Conservation (phyloP, 257 asterid genomes). For the Osmanthus fragrans region DNA sequence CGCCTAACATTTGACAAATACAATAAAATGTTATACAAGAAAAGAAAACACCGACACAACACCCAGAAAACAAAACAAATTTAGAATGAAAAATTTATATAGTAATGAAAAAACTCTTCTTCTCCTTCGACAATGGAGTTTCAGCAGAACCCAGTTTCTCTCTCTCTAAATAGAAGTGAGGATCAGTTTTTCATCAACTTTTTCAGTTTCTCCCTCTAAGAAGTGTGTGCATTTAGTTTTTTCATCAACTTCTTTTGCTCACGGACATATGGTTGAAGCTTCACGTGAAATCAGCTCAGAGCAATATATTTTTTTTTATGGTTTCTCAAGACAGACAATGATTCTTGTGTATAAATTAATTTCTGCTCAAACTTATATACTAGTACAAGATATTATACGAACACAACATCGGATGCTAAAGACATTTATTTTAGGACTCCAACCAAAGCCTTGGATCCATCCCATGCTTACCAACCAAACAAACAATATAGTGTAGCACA, state of each 20-base stretch:
- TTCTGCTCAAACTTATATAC: constrained; percentile 12
- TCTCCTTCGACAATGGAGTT: constrained; percentile 19
- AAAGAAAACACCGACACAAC: constrained; percentile 11
- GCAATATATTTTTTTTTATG: neutral
- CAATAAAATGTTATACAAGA: constrained; percentile 18
- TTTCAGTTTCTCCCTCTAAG: constrained; percentile 23
- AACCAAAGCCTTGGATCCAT: neutral
- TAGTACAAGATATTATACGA: neutral
- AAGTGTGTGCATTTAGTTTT: constrained; percentile 21
- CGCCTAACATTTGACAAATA: constrained; percentile 35
- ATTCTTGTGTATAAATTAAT: neutral
- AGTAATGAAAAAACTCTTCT: constrained; percentile 36
- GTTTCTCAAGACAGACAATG: constrained; percentile 25
- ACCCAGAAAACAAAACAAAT: constrained; percentile 15
- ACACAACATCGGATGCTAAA: constrained; percentile 19
- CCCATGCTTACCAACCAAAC: neutral
- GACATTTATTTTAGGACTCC: neutral
- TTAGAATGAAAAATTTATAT: constrained; percentile 20
- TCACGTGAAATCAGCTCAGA: constrained; percentile 42
- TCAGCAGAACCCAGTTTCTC: neutral
- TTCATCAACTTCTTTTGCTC: constrained; percentile 16
- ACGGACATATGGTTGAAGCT: constrained; percentile 33
- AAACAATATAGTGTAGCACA: no score
- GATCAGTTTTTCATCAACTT: constrained; percentile 1
- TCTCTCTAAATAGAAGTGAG: constrained; percentile 10